Evolutionary conservation across 352 stramenopile genomes (phyloP), one percentile per base, ranked within the genome.

Genomic region (Pythium vanterpoolii): DNA sequence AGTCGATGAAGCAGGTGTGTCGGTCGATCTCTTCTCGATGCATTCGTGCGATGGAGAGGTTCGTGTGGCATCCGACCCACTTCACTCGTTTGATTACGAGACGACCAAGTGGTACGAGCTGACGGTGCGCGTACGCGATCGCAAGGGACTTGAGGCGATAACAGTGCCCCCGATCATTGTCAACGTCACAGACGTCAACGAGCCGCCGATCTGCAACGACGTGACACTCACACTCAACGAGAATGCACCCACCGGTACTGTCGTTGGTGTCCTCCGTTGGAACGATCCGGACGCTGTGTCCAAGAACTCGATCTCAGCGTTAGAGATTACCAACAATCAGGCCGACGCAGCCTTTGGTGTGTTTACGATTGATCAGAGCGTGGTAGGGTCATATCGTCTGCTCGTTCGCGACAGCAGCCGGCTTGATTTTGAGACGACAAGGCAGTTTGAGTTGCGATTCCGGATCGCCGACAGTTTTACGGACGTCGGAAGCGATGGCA

Each of bases 41-140:
- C 61, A 77, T 46, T 79, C 73, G 13, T 87, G 77, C 36, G 67
- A 80, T 53, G 77, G 75, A 40, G 73, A 85, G 66, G 52, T 87
- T 54, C 68, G 72, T 1, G 26, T 87, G 3, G 62, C 64, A 16
- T 57, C 54, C 3, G 61, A 74, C 14, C 57, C 64, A 19, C 46
- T 66, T 5, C 31, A 64, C 23, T 40, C 23, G 9, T 39, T 87
- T 2, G 58, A 85, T 44, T 85, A 64, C 27, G 77, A 87, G 53
- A 33, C 33, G 9, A 74, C 64, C 52, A 39, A 13, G 9, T 14
- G 21, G 0, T 87, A 72, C 38, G 24, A 62, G 9, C 40, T 87
- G 4, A 65, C 52, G 1, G 48, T 85, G 2, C 72, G 68, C 19
- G 77, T 76, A n/a, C 77, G 62, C 23, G 77, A 87, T 61, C 72